These are phyloP conservation scores for Dothideomycetes sp. DNA, from an alignment of 2,329 filamentous ascomycete genomes.

Conservation along the genomic window DNA sequence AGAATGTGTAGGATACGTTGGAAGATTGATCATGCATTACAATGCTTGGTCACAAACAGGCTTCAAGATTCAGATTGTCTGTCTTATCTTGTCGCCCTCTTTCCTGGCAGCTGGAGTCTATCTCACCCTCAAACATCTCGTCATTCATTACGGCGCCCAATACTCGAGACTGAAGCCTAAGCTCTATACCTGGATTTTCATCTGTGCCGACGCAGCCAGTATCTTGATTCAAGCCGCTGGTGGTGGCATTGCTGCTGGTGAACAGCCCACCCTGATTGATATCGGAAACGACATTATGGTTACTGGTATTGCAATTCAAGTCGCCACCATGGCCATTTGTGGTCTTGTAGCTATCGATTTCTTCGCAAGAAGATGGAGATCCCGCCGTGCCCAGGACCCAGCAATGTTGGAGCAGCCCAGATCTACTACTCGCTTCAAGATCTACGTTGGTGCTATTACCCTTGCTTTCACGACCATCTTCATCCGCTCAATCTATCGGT, in stretches of 20 bases:
- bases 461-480: constrained; percentile 57
- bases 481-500: constrained; percentile 54
- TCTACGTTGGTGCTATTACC: constrained; percentile 47
- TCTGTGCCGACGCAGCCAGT: constrained; percentile 39
- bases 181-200: constrained; percentile 43
- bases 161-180: constrained; percentile 33
- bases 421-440: constrained; percentile 34
- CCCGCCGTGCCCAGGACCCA: not conserved
- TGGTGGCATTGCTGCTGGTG: constrained; percentile 33
- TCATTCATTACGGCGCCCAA: constrained; percentile 34
- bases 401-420: constrained; percentile 1
- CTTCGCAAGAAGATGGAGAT: constrained; percentile 17
- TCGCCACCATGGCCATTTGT: constrained; percentile 35
- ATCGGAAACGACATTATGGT: constrained; percentile 38
- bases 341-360: constrained; percentile 35
- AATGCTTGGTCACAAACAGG: constrained; percentile 31
- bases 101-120: constrained; percentile 40
- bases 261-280: constrained; percentile 24
- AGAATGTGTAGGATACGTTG: constrained; percentile 36
- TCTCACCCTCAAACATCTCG: constrained; percentile 39
- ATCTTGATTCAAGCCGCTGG: constrained; percentile 37
- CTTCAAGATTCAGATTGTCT: constrained; percentile 36
- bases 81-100: constrained; percentile 34
- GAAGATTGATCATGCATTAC: constrained; percentile 32
- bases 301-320: constrained; percentile 37